A percentile compares a stretch with the other conserved stretches of the same genome.
Conservation (phyloP, 305 asterid species). For the Fraxinus floribunda region DNA sequence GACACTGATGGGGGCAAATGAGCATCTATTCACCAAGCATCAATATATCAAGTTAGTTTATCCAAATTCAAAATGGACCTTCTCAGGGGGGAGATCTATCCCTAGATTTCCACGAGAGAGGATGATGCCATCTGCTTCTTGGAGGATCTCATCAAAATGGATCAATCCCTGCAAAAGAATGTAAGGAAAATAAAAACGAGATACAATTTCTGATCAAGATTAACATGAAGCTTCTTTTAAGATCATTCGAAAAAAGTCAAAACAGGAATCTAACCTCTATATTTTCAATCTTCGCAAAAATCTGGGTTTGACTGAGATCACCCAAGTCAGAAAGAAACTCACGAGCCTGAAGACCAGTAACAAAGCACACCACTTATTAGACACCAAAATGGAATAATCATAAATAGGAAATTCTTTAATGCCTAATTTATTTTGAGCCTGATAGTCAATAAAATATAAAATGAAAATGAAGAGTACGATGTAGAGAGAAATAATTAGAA, state of each 20-base stretch:
- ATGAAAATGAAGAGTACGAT: neutral
- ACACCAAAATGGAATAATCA: neutral
- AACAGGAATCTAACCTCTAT: slow-evolving; percentile 59
- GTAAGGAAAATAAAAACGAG: neutral
- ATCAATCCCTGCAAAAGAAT: slow-evolving; percentile 57
- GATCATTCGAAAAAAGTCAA: neutral
- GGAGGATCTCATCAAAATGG: slow-evolving; percentile 76
- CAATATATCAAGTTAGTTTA: neutral
- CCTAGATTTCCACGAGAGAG: slow-evolving; percentile 90
- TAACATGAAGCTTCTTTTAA: slow-evolving; percentile 11
- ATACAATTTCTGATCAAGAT: neutral
- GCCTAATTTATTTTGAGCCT: slow-evolving; percentile 1
- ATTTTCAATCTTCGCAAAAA: slow-evolving; percentile 84
- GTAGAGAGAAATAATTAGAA: neutral
- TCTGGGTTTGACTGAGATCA: slow-evolving; percentile 71
- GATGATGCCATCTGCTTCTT: slow-evolving; percentile 86
- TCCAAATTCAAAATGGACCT: slow-evolving; percentile 41
- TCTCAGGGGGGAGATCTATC: slow-evolving; percentile 91
- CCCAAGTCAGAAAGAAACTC: slow-evolving; percentile 73
- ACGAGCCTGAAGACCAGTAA: slow-evolving; percentile 60
- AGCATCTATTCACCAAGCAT: neutral
- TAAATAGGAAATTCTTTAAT: neutral
- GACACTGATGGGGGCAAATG: neutral
- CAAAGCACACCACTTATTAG: neutral
- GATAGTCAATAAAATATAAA: slow-evolving; percentile 6